A percentile compares a stretch with the other conserved stretches of the same genome.
phyloP scores from a whole-genome alignment of 1,139 yeast genomes.

The Kodamaea alishanica region DNA sequence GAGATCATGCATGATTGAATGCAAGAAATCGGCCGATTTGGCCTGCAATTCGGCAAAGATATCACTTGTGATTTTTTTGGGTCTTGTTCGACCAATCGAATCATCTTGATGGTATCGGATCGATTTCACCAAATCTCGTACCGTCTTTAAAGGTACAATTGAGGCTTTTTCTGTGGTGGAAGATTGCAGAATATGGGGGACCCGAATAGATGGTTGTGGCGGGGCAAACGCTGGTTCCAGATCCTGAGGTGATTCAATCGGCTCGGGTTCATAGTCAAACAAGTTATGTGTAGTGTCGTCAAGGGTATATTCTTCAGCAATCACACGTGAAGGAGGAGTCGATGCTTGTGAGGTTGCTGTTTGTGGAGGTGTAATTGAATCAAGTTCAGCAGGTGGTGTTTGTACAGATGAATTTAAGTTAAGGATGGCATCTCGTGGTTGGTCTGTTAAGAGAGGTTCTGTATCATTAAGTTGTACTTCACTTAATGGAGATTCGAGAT shows the following conservation, averaged over 20 bases:
- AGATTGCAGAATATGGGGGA: constrained; percentile 1
- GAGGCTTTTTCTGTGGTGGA: neutral
- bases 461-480: neutral
- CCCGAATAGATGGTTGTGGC: neutral
- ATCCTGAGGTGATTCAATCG: constrained; percentile 4
- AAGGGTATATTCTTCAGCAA: constrained; percentile 20
- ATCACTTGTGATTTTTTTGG: constrained; percentile 5
- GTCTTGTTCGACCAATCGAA: constrained; percentile 5
- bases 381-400: neutral
- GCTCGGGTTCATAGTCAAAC: neutral
- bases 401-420: neutral
- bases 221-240: neutral
- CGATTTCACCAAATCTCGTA: constrained; percentile 12
- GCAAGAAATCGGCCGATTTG: constrained; percentile 15
- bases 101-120: constrained; percentile 6
- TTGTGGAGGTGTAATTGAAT: constrained; percentile 6
- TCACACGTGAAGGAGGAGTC: constrained; percentile 13
- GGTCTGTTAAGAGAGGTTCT: neutral
- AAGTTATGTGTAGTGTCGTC: constrained; percentile 10
- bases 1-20: constrained; percentile 17
- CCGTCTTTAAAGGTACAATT: constrained; percentile 10
- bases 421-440: neutral
- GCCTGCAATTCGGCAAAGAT: constrained; percentile 12
- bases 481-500: neutral
- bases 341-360: constrained; percentile 4